phyloP scores from a whole-genome alignment of 495 filamentous ascomycete genomes.

The Penicillium desertorum region DNA sequence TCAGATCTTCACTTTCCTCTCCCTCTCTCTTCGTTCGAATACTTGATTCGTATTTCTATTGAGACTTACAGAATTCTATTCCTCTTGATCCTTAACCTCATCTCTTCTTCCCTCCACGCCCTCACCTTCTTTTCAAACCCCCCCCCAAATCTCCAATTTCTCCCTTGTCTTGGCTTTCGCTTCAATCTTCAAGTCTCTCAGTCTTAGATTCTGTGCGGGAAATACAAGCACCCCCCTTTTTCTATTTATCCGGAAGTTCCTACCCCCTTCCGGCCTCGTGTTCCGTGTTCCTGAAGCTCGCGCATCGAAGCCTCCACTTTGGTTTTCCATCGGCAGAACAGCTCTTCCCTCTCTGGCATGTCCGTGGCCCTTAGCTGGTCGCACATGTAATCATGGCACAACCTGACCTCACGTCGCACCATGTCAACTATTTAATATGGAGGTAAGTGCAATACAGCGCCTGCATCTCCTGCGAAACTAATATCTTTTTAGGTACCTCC shows the following conservation, averaged over 20 bases:
- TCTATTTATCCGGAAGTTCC: constrained; percentile 14
- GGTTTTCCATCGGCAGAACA: constrained; percentile 33
- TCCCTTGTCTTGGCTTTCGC: constrained; percentile 14
- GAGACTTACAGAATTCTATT: constrained; percentile 9
- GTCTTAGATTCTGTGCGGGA: constrained; percentile 7
- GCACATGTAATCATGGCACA: constrained; percentile 53
- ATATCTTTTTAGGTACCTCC: constrained; percentile 65
- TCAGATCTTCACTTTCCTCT: constrained; percentile 16
- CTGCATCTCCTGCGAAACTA: constrained; percentile 31
- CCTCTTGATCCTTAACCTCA: constrained; percentile 10
- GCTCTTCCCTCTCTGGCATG: constrained; percentile 38
- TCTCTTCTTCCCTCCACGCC: constrained; percentile 6
- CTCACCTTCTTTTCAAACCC: constrained; percentile 6
- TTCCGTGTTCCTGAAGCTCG: constrained; percentile 13
- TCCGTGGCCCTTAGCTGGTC: constrained; percentile 38
- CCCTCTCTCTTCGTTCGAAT: constrained; percentile 13
- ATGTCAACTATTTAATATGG: constrained; percentile 98
- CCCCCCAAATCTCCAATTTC: constrained; percentile 2
- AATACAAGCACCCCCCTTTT: constrained; percentile 6
- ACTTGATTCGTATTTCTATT: not conserved
- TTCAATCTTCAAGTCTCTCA: constrained; percentile 8
- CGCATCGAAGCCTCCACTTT: constrained; percentile 22
- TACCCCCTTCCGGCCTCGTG: constrained; percentile 14
- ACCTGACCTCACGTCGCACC: constrained; percentile 74
- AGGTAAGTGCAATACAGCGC: constrained; percentile 62